phyloP scores from a whole-genome alignment of 495 filamentous ascomycete species.

The Trichoderma asperelloides region DNA sequence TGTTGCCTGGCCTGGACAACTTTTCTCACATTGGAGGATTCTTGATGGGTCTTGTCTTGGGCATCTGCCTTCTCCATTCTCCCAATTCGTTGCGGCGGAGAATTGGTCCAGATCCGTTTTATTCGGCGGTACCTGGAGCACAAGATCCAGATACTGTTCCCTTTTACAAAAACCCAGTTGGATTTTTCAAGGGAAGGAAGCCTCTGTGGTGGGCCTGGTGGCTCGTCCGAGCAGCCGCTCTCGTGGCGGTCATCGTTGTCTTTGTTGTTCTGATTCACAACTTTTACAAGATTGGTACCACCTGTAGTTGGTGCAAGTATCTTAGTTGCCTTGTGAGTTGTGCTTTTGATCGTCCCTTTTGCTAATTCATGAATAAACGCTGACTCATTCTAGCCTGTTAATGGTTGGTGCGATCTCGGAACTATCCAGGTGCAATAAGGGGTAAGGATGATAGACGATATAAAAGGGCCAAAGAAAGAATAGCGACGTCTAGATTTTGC shows the following conservation, averaged over 20 bases:
- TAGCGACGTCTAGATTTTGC: background rate
- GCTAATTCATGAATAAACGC: slow-evolving; percentile 20
- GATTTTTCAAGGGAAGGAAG: slow-evolving; percentile 87
- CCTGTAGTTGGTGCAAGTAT: slow-evolving; percentile 88
- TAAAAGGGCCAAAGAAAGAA: background rate
- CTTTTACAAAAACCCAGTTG: slow-evolving; percentile 60
- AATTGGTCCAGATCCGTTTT: slow-evolving; percentile 58
- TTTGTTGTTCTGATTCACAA: slow-evolving; percentile 81
- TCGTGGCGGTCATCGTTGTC: slow-evolving; percentile 66
- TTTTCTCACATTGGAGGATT: slow-evolving; percentile 97
- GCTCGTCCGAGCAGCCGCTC: slow-evolving; percentile 71
- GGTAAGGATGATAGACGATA: background rate
- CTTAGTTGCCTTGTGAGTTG: slow-evolving; percentile 80
- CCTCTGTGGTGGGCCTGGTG: slow-evolving; percentile 97
- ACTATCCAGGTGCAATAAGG: slow-evolving; percentile 24
- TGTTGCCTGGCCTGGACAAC: slow-evolving; percentile 91
- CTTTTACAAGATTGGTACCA: slow-evolving; percentile 72
- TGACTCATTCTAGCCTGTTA: slow-evolving; percentile 47
- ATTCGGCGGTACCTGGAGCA: slow-evolving; percentile 30
- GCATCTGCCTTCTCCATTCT: slow-evolving; percentile 78
- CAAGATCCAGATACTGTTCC: slow-evolving; percentile 35
- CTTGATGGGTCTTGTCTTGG: slow-evolving; percentile 80
- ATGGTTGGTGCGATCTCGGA: slow-evolving; percentile 69
- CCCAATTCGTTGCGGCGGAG: slow-evolving; percentile 69
- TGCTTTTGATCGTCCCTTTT: slow-evolving; percentile 8